Conservation (phyloP, 805 yeast species). For the Sungouiella blattae region DNA sequence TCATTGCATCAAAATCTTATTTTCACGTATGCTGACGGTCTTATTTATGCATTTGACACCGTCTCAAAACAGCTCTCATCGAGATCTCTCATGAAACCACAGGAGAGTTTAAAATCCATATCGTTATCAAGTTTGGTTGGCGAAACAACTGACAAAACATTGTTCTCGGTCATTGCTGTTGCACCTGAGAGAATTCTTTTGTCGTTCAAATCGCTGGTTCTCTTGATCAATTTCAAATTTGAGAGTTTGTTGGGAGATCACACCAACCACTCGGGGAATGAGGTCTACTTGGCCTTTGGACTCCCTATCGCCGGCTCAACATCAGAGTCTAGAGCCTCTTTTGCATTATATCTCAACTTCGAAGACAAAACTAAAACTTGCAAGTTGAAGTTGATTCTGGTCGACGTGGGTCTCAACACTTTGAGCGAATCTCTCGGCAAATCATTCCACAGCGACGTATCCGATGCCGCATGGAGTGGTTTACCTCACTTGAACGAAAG, state of each 20-base stretch:
- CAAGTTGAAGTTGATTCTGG: constrained; percentile 41
- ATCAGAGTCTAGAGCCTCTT: constrained; percentile 35
- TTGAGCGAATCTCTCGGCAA: constrained; percentile 70
- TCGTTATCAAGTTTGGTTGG: constrained; percentile 17
- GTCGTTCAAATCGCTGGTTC: constrained; percentile 36
- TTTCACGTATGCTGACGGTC: constrained; percentile 25
- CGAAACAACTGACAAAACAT: constrained; percentile 3
- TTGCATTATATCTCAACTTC: constrained; percentile 39
- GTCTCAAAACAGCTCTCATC: constrained; percentile 16
- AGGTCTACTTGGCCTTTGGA: constrained; percentile 15
- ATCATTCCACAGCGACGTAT: constrained; percentile 30
- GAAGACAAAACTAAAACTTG: constrained; percentile 42
- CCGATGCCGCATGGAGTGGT: constrained; percentile 20
- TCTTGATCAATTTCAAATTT: constrained; percentile 43
- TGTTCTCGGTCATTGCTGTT: constrained; percentile 34
- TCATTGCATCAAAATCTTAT: constrained; percentile 3
- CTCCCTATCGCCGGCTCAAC: constrained; percentile 43
- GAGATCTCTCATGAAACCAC: constrained; percentile 23
- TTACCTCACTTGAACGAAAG: constrained; percentile 21
- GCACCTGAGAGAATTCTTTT: constrained; percentile 47
- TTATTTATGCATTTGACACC: constrained; percentile 22
- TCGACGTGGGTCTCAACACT: constrained; percentile 65
- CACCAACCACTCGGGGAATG: constrained; percentile 24
- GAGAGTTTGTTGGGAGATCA: constrained; percentile 36
- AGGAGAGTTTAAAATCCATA: constrained; percentile 15